Evolutionary conservation across 257 asterid species (phyloP), one percentile per base, ranked within the genome.

Genomic region (Thymus mandschuricus): DNA sequence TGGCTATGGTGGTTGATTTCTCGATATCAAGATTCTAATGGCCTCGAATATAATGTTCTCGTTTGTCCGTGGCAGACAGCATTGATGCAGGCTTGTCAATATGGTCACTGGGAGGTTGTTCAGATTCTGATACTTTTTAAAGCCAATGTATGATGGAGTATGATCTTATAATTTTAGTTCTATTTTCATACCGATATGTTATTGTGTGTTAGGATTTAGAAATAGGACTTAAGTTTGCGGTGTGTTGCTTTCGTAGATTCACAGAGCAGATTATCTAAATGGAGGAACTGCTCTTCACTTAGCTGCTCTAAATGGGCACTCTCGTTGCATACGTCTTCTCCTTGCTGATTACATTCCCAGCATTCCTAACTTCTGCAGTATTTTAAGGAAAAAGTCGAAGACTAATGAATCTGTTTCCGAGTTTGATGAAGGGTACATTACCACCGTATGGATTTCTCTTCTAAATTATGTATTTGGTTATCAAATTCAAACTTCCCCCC

Each of bases 101-200:
- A 82, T 76, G 96, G 97, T 72, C 96, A 92, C 64, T 92, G 97
- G 97, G 97, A 92, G 78, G 96, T 89, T 72, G 96, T 87, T 81
- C 97, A 84, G 91, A 89, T 87, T 21, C 86, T 92, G 70, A 81
- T 92, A 72, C 88, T 92, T 59, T 86, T 78, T 71, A 87, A 80
- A 83, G 95, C 97, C 65, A 89, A 88, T 81, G 97, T 92, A 92
- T 44, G 92, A 55, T 28, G 58, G 12, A 59, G 56, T n/a, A 44
- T 58, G 35, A 60, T 76, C 34, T 10, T 64, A 45, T 50, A 48
- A 74, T 49, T 72, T 63, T 34, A 27, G 35, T 64, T 27, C 35
- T 66, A 2, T 27, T 63, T 21, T 40, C 2, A 5, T 56, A 2
- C 59, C 46, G 7, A 15, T 28, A 3, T 10, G 58, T 58, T 73